Percentiles rank a stretch among this genome's conserved stretches.
Evolutionary conservation across 495 filamentous ascomycete genomes (phyloP).

Genomic region (Xylaria telfairii): DNA sequence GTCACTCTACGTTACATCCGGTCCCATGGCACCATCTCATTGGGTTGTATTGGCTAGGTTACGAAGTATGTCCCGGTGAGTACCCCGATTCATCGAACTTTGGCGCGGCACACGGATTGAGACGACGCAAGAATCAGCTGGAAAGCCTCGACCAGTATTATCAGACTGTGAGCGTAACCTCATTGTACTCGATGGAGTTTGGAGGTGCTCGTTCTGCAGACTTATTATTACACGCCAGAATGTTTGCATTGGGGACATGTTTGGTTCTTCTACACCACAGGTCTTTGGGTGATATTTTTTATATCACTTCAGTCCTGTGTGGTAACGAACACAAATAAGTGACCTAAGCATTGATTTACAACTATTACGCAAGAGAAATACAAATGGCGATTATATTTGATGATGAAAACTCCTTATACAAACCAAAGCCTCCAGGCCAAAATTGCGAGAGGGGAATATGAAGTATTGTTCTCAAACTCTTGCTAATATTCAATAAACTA

Average conservation of each 20-base stretch:
- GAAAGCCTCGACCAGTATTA: background rate
- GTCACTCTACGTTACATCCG: background rate
- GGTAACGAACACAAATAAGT: background rate
- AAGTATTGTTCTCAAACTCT: background rate
- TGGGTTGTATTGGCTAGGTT: slow-evolving; percentile 1
- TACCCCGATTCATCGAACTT: background rate
- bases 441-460: background rate
- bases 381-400: background rate
- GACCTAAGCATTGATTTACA: background rate
- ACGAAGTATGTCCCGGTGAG: background rate
- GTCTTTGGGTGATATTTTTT: background rate
- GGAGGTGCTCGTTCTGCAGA: no score
- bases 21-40: background rate
- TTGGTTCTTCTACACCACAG: background rate
- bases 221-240: background rate
- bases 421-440: background rate
- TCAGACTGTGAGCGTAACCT: background rate
- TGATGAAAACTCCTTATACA: background rate
- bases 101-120: background rate
- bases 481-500: background rate
- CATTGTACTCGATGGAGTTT: background rate
- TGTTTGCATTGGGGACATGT: background rate
- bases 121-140: background rate
- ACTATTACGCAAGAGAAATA: background rate
- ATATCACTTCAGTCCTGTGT: background rate